Evolutionary conservation across 208 protist genomes (phyloP).

Genomic region (Acanthamoeba culbertsoni): DNA sequence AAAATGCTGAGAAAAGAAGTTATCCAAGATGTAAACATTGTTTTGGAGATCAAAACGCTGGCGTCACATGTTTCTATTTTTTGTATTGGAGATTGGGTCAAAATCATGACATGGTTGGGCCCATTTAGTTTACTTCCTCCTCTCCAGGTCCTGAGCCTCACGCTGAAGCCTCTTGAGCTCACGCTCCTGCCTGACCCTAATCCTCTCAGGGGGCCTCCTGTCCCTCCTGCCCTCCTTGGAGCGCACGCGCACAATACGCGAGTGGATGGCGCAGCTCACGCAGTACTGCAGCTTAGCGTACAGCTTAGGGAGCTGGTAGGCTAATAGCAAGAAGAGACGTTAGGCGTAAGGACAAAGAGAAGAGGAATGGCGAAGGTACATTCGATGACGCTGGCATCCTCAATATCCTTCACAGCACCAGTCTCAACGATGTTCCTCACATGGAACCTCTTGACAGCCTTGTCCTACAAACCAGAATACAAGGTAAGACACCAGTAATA

Average conservation of each 20-base stretch:
- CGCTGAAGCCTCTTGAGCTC: conserved; percentile 46
- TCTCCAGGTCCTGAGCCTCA: conserved; percentile 31
- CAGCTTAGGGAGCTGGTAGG: conserved; percentile 96
- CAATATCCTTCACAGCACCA: conserved; percentile 88
- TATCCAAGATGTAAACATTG: no score
- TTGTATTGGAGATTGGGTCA: neutral
- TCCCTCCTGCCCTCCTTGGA: conserved; percentile 81
- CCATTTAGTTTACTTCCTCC: conserved; percentile 17
- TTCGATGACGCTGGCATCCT: conserved; percentile 93
- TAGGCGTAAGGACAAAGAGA: neutral
- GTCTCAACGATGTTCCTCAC: conserved; percentile 98
- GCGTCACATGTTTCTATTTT: no score
- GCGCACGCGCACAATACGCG: conserved; percentile 93
- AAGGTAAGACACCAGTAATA: neutral
- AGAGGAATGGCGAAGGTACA: conserved; percentile 77
- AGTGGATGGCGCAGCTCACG: conserved; percentile 99
- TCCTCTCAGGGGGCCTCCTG: conserved; percentile 81
- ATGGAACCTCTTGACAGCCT: conserved; percentile 98
- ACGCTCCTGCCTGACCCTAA: conserved; percentile 52
- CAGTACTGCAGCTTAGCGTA: conserved; percentile 99
- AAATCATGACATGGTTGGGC: neutral
- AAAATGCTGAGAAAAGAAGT: neutral
- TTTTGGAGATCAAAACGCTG: neutral
- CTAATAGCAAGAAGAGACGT: neutral
- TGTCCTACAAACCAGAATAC: conserved; percentile 91